Percentiles rank a stretch among this genome's conserved stretches.
phyloP scores from a whole-genome alignment of 1,284 basidiomycete genomes.

The Cryptococcus wingfieldii region DNA sequence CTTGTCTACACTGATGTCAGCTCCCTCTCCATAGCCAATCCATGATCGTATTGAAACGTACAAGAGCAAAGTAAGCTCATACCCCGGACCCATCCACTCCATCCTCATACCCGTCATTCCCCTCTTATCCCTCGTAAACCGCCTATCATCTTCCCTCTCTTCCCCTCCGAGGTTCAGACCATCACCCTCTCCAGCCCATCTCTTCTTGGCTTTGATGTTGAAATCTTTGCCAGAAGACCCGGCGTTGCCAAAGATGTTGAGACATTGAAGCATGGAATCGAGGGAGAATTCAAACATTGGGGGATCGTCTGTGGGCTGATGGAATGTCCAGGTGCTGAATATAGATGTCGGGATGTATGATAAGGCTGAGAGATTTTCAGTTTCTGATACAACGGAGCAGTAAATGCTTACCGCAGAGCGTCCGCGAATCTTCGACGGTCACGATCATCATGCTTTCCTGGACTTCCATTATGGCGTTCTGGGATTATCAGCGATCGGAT shows the following conservation, averaged over 20 bases:
- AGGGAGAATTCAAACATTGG: slow-evolving; percentile 72
- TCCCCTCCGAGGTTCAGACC: slow-evolving; percentile 30
- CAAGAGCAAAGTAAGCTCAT: slow-evolving; percentile 75
- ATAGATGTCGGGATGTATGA: slow-evolving; percentile 76
- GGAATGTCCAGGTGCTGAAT: slow-evolving; percentile 71
- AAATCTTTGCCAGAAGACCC: slow-evolving; percentile 24
- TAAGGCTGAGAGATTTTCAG: slow-evolving; percentile 55
- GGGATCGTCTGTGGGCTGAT: slow-evolving; percentile 46
- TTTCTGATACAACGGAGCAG: neutral
- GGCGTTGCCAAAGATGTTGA: slow-evolving; percentile 88
- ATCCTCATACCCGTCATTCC: slow-evolving; percentile 71
- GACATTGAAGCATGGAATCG: slow-evolving; percentile 74
- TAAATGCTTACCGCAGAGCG: neutral
- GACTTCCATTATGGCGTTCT: slow-evolving; percentile 76
- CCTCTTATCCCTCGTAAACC: slow-evolving; percentile 8
- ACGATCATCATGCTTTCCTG: neutral
- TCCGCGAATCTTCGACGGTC: neutral
- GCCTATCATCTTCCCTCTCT: slow-evolving; percentile 23
- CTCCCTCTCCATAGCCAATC: neutral
- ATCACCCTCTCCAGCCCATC: slow-evolving; percentile 51
- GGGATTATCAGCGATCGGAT: neutral
- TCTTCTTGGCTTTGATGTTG: slow-evolving; percentile 16
- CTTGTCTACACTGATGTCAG: slow-evolving; percentile 57
- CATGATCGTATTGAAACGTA: slow-evolving; percentile 51
- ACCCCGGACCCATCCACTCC: slow-evolving; percentile 71